Evolutionary conservation across 305 asterid species (phyloP), one percentile per base, ranked within the genome.

Genomic region (Striga hermonthica): DNA sequence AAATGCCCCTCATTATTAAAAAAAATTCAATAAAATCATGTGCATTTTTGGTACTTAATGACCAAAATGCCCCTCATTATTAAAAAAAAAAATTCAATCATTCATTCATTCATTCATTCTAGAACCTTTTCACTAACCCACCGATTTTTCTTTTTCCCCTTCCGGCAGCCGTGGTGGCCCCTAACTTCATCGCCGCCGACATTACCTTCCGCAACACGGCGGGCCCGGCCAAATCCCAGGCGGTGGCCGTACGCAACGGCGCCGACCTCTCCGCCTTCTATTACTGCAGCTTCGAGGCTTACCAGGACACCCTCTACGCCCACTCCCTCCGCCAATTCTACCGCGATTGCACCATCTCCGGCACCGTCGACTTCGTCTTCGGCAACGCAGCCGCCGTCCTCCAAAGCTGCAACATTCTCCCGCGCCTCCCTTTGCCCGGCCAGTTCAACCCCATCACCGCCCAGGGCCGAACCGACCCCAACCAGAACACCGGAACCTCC

Each of bases 391-490:
- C 91, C 1, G 81, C 7, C 1, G 80, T 87, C 4, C 53, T 90
- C 52, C 95, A 90, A 39, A 55, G 67, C 52, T 82, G 91, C 78
- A 81, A 81, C 69, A 22, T 90, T 2, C 82, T 71, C 60, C 90
- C 95, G 2, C 82, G 89, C 0, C 79, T 79, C 16, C 95, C 95
- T 0, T 50, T 87, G 81, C 0, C 74, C 40, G 58, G 58, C 3
- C 95, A 90, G 45, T 85, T 87, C 85, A 85, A 82, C 38, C 88
- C 83, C 0, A 82, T 90, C 37, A 87, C 95, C 1, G 94, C 97
- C 7, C 95, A 90, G 40, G 90, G 95, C 6, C 55, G 94, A 41
- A 77, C 80, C 0, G 94, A 87, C 11, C 80, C 75, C 3, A 85
- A 87, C 31, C 95, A 90, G 47, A 87, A 84, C 84, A 87, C 97